phyloP scores from a whole-genome alignment of 2,329 filamentous ascomycete genomes.

The Penicillium sp. region DNA sequence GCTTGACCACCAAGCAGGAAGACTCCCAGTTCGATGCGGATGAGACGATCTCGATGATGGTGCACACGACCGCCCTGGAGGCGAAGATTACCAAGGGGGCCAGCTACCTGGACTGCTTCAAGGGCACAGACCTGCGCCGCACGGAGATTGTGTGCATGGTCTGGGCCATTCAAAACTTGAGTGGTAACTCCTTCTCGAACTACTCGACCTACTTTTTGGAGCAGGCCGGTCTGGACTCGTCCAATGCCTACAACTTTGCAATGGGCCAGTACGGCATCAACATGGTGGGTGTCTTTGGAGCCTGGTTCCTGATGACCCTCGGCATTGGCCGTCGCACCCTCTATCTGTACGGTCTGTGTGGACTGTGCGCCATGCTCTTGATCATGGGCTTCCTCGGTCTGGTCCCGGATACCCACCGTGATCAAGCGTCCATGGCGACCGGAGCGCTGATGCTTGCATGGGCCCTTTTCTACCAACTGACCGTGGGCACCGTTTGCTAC shows the following conservation, averaged over 20 bases:
- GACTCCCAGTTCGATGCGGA: conserved; percentile 72
- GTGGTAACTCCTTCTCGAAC: conserved; percentile 58
- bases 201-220: conserved; percentile 58
- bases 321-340: conserved; percentile 70
- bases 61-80: conserved; percentile 78
- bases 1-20: conserved; percentile 41
- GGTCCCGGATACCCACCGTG: conserved; percentile 55
- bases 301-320: conserved; percentile 71
- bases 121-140: conserved; percentile 67
- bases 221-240: conserved; percentile 49
- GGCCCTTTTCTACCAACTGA: conserved; percentile 78
- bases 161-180: conserved; percentile 60
- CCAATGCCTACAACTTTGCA: conserved; percentile 51
- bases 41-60: conserved; percentile 87
- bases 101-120: conserved; percentile 77
- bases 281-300: conserved; percentile 73
- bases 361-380: conserved; percentile 69
- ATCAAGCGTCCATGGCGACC: conserved; percentile 64
- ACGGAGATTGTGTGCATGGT: conserved; percentile 67
- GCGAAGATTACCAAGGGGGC: conserved; percentile 67
- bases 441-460: conserved; percentile 80
- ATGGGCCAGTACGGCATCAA: conserved; percentile 60
- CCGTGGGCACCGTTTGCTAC: conserved; percentile 84
- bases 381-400: conserved; percentile 79
- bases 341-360: conserved; percentile 69